Evolutionary conservation across 768 basidiomycete genomes (phyloP), one percentile per base, ranked within the genome.

Genomic region (Boletus rubescentipes): DNA sequence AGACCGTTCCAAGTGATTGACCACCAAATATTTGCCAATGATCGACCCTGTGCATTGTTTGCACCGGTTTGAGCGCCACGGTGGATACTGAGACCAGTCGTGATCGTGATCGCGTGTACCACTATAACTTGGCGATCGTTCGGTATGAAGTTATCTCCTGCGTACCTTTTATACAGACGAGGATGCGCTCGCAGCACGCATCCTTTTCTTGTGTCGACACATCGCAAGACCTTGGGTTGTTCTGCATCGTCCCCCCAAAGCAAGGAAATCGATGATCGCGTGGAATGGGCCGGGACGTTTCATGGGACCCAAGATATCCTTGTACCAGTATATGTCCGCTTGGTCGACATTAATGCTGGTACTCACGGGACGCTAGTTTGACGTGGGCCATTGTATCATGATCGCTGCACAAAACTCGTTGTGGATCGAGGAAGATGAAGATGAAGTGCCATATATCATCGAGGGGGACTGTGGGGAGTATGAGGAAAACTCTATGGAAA

Each of bases 341-440:
- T n/a, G n/a, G n/a, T n/a, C n/a, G n/a, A n/a, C n/a, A n/a, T n/a
- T n/a, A n/a, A n/a, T n/a, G n/a, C n/a, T n/a, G n/a, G n/a, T n/a
- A n/a, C n/a, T 55, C 1, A 44, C 49, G 9, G 48, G n/a, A n/a
- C n/a, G n/a, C n/a, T n/a, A 59, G 10, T 29, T 65, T 26, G 57
- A 67, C n/a, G 46, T 57, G 54, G 64, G 65, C 20, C 59, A 64
- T 45, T 61, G 59, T 52, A 39, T 62, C 43, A 37, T 18, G 26
- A 37, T 55, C 7, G 42, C 46, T 0, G 16, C 63, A 39, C 29
- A 36, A 23, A 35, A 4, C 9, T 35, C 10, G n/a, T 5, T 41
- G 12, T 26, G 35, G 31, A 20, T 11, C 3, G 26, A 41, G 18
- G 40, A 29, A 23, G 26, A 26, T 26, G 26, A 26, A 4, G 26